Percentiles rank a stretch among this genome's conserved stretches.
Evolutionary conservation across 2,329 filamentous ascomycete species (phyloP).

Genomic region (Xylariaceae sp.): DNA sequence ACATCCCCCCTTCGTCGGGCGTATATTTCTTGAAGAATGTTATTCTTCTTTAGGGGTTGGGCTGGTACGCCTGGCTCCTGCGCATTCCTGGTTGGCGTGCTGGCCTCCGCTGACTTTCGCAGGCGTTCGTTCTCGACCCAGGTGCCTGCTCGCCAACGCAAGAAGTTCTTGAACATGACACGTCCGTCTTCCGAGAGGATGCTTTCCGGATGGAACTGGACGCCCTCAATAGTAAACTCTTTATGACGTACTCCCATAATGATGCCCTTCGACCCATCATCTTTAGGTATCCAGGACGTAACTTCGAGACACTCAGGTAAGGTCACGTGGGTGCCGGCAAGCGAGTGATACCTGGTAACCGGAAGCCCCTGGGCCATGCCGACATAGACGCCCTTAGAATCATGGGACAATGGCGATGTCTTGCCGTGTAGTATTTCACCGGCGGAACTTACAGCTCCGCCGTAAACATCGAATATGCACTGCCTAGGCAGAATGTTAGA

Average conservation of each 20-base stretch:
- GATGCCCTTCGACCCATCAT: slow-evolving; percentile 73
- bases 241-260: slow-evolving; percentile 98
- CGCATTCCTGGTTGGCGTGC: slow-evolving; percentile 27
- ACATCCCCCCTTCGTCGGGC: slow-evolving; percentile 72
- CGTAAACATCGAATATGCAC: slow-evolving; percentile 93
- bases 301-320: slow-evolving; percentile 83
- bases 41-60: slow-evolving; percentile 65
- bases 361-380: slow-evolving; percentile 75
- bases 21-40: slow-evolving; percentile 90
- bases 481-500: slow-evolving; percentile 51
- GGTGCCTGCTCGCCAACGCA: slow-evolving; percentile 81
- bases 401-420: slow-evolving; percentile 85
- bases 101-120: slow-evolving; percentile 39
- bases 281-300: slow-evolving; percentile 79
- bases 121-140: slow-evolving; percentile 76
- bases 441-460: slow-evolving; percentile 84
- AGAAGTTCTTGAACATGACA: slow-evolving; percentile 87
- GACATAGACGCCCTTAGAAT: slow-evolving; percentile 85
- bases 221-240: slow-evolving; percentile 84
- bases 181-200: slow-evolving; percentile 88
- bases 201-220: slow-evolving; percentile 97
- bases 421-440: slow-evolving; percentile 97
- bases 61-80: slow-evolving; percentile 9
- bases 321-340: slow-evolving; percentile 85
- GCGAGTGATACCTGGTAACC: slow-evolving; percentile 92